phyloP scores from a whole-genome alignment of 2,329 filamentous ascomycete genomes.

The Ramularia collo-cygni region DNA sequence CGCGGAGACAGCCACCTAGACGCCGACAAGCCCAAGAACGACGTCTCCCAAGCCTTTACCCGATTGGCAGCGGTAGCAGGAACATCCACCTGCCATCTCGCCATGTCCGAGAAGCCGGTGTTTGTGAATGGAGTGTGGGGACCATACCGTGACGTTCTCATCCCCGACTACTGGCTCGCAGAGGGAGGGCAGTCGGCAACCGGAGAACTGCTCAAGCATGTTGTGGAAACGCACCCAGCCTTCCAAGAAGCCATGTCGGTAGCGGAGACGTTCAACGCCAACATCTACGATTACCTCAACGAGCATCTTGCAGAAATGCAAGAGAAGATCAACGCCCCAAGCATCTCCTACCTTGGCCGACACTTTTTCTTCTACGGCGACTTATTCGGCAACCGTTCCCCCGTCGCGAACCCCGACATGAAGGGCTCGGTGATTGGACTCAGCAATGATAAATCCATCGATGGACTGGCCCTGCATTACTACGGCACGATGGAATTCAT shows the following conservation, averaged over 20 bases:
- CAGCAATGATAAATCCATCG: slow-evolving; percentile 76
- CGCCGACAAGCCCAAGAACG: slow-evolving; percentile 64
- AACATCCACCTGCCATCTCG: slow-evolving; percentile 94
- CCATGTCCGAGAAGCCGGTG: slow-evolving; percentile 86
- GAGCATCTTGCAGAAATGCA: slow-evolving; percentile 72
- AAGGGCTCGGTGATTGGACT: slow-evolving; percentile 82
- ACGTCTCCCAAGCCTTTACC: slow-evolving; percentile 86
- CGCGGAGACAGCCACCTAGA: slow-evolving; percentile 53
- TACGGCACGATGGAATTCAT: slow-evolving; percentile 98
- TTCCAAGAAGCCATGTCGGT: slow-evolving; percentile 73
- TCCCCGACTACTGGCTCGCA: slow-evolving; percentile 92
- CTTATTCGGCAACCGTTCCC: slow-evolving; percentile 92
- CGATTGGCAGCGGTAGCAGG: slow-evolving; percentile 90
- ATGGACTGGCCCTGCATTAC: slow-evolving; percentile 85
- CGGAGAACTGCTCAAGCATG: slow-evolving; percentile 86
- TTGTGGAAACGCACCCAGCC: slow-evolving; percentile 90
- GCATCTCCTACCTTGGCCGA: slow-evolving; percentile 75
- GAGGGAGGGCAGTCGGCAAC: slow-evolving; percentile 96
- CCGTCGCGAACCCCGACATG: slow-evolving; percentile 89
- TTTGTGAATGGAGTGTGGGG: slow-evolving; percentile 97
- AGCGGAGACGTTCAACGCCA: slow-evolving; percentile 73
- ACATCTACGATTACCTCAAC: slow-evolving; percentile 95
- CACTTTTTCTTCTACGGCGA: slow-evolving; percentile 99
- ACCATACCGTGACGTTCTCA: slow-evolving; percentile 87
- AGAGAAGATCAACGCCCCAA: slow-evolving; percentile 61